These are phyloP conservation scores for Eurotiales sp. DNA, from an alignment of 2,329 filamentous ascomycete genomes.

Conservation along the genomic window DNA sequence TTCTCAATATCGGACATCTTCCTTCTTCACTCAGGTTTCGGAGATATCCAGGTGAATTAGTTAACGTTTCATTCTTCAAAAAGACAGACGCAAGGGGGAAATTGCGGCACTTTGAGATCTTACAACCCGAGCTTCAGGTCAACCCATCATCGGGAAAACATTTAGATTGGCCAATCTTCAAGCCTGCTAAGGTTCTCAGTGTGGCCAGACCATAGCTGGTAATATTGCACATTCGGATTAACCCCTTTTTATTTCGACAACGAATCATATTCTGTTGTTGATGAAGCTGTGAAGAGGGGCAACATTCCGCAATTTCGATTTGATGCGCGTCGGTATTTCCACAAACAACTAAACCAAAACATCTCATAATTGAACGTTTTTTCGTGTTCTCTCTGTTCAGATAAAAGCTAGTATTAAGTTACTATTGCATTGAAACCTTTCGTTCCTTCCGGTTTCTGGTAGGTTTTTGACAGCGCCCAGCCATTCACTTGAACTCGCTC, in stretches of 20 bases:
- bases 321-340: conserved; percentile 11
- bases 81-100: conserved; percentile 6
- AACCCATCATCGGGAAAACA: not conserved
- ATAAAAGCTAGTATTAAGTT: not conserved
- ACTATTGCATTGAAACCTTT: not conserved
- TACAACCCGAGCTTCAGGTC: too few relatives aligned
- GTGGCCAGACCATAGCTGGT: not conserved
- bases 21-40: not conserved
- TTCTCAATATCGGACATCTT: not conserved
- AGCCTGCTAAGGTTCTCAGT: not conserved
- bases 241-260: conserved; percentile 4
- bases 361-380: not conserved
- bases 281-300: conserved; percentile 1
- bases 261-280: not conserved
- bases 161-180: not conserved
- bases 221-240: not conserved
- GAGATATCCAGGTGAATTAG: not conserved
- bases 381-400: not conserved
- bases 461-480: conserved; percentile 10
- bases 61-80: not conserved
- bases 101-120: conserved; percentile 1
- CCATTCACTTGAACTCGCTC: not conserved
- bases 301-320: conserved; percentile 11
- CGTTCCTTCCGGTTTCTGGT: conserved; percentile 3
- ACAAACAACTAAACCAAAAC: conserved; percentile 6